Evolutionary conservation across 352 stramenopile genomes (phyloP), one percentile per base, ranked within the genome.

Genomic region (Pythium chondricola): DNA sequence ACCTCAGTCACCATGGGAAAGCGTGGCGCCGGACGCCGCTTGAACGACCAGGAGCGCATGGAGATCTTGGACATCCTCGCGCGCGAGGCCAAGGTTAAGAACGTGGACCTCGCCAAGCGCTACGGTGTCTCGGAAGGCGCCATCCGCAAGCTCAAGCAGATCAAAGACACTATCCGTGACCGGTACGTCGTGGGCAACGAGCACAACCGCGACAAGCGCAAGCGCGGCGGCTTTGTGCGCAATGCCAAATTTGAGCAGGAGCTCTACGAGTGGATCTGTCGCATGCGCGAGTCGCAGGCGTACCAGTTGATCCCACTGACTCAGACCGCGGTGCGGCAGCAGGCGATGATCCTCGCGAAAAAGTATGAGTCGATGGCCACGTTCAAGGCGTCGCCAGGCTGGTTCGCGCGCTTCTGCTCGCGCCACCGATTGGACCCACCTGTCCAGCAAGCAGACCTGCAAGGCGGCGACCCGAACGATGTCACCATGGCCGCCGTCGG

Each of bases 41-140:
- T 94, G 54, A 94, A 87, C 55, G 83, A 94, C 74, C 81, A 94
- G 60, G 72, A 94, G 65, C 83, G 83, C 63, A 94, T 94, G 80
- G 80, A 94, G 61, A 94, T 94, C 54, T 67, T 94, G 43, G 74
- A 90, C 48, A 83, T 85, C 47, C 66, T 90, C 31, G 69, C 82
- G 46, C 71, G 69, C n/a, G 83, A 91, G 53, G 52, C 61, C 43
- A 92, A 91, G 61, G 77, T 92, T 25, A 89, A 91, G 65, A 92
- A 91, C 48, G 83, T 93, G 42, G 76, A 89, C 50, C 62, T 94
- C 17, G 83, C 80, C 20, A 88, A 91, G 58, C 71, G 71, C 32
- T 94, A 94, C 56, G 83, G 81, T 44, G 81, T 94, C 22, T 93
- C 83, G 8, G 81, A 92, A 37, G 81, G 78, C 27, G 83, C 81